Conservation (phyloP, 2,329 filamentous ascomycete species). For the Aspergillus glaucus region DNA sequence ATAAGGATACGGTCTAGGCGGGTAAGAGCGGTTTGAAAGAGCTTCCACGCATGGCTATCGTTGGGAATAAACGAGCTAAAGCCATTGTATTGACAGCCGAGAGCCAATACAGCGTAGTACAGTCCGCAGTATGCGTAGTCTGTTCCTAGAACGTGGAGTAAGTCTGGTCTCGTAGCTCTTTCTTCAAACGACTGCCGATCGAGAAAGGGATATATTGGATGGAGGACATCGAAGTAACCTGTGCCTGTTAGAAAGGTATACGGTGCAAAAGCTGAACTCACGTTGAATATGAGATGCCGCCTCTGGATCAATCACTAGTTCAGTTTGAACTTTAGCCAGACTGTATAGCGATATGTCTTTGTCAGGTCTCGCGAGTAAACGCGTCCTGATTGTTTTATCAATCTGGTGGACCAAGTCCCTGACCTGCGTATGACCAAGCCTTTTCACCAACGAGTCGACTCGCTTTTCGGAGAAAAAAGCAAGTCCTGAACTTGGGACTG, state of each 20-base stretch:
- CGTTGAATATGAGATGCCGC: not conserved
- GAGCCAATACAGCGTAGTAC: conserved; percentile 32
- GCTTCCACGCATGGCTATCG: conserved; percentile 32
- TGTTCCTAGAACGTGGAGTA: no score
- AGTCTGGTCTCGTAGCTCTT: no score
- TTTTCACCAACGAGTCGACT: not conserved
- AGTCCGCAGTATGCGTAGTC: conserved; percentile 35
- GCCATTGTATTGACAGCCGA: conserved; percentile 31
- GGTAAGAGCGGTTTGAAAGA: conserved; percentile 9
- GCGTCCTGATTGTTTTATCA: not conserved
- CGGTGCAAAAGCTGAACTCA: not conserved
- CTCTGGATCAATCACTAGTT: not conserved
- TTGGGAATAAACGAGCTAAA: conserved; percentile 34
- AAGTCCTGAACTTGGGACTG: no score
- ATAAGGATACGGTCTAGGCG: conserved; percentile 22
- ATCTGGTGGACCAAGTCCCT: not conserved
- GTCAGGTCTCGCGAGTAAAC: not conserved
- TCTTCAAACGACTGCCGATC: no score
- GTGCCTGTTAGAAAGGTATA: no score
- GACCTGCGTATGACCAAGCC: not conserved
- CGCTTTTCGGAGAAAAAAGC: not conserved
- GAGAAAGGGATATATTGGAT: no score
- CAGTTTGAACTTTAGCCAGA: not conserved
- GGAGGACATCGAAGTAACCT: no score
- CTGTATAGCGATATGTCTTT: no score